Base-by-base conservation (phyloP, 176 grass and related monocot genomes). In the Rhynchospora pubera region DNA sequence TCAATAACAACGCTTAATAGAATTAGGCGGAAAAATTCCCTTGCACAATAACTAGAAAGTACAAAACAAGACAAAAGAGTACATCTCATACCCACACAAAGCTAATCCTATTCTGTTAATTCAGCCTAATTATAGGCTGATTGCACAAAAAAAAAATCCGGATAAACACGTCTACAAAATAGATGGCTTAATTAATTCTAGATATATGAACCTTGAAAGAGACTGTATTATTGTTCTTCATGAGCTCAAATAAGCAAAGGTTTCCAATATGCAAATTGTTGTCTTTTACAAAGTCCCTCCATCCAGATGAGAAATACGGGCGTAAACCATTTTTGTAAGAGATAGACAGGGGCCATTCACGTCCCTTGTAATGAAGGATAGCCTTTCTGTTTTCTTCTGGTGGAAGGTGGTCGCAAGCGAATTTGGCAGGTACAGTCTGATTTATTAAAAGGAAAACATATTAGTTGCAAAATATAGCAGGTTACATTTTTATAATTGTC, bases 161-260 rank as follows among this genome's bases (percentile, higher is more conserved):
- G 32, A 10, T 65, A 65, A 65, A 65, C 34, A 39, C 32, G 26
- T 3, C 28, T 1, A 39, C 10, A 65, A 32, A 66, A 28, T 2
- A 65, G 22, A 66, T 34, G 62, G 4, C 28, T 34, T 5, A 43
- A 16, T 67, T 67, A 67, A 7, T 67, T 67, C 30, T 42, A 42
- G 64, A 67, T 15, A 43, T 67, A 67, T 70, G 39, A 70, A 70
- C 39, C 21, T 70, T 42, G 66, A 70, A 70, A 70, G 39, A 70
- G 44, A 43, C 66, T 1, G 6, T 34, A 28, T 45, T 62, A n/a
- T 53, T 48, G 16, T 30, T 72, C 67, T 11, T 72, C 14, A 45
- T 9, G 5, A 79, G 39, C n/a, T 79, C 77, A 62, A 79, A 79
- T 14, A 79, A 60, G 26, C 77, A 79, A 9, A 79, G 0, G 61